These are phyloP conservation scores for Phragmites australis DNA, from an alignment of 176 grass and related monocot genomes.

Conservation along the genomic window DNA sequence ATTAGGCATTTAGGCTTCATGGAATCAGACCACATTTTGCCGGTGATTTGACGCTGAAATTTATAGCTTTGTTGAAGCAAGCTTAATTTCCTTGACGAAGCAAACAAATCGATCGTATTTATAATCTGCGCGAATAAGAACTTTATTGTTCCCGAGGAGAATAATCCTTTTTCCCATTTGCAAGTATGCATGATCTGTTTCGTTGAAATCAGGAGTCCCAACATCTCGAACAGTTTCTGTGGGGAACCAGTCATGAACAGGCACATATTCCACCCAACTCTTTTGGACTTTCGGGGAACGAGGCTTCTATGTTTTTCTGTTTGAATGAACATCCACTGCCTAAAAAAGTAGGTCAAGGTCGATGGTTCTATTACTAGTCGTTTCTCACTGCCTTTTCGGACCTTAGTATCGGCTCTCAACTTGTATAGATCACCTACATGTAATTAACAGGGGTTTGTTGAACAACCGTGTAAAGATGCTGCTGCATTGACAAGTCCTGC, in stretches of 20 bases:
- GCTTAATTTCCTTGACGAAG: neutral
- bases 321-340: neutral
- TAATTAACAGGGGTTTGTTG: neutral
- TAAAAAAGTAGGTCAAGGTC: neutral
- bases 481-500: too few species aligned
- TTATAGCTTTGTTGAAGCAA: neutral
- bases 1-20: too few species aligned
- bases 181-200: neutral
- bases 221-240: neutral
- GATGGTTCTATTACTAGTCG: neutral
- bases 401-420: neutral
- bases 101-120: neutral
- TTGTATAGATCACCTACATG: too few species aligned
- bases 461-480: too few species aligned
- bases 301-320: neutral
- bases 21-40: neutral
- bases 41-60: neutral
- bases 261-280: neutral
- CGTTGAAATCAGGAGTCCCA: neutral
- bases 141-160: neutral
- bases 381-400: neutral
- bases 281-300: neutral
- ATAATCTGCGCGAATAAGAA: slow-evolving; percentile 9
- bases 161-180: too few species aligned
- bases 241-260: neutral